phyloP scores from a whole-genome alignment of 2,329 filamentous ascomycete species.

The Golovinomyces cichoracearum region DNA sequence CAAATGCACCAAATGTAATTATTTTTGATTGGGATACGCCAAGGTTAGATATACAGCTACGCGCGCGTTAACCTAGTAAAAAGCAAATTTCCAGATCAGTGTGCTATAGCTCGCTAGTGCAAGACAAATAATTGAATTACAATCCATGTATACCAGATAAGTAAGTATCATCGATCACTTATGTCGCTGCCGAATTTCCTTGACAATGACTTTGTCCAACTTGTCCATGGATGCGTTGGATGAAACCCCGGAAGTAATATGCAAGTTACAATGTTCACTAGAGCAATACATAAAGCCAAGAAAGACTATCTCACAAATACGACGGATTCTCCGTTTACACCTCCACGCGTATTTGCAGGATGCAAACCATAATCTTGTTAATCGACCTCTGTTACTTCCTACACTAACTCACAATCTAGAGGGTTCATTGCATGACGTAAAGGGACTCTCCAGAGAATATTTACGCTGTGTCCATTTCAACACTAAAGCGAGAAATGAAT shows the following conservation, averaged over 20 bases:
- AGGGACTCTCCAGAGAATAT: slow-evolving; percentile 28
- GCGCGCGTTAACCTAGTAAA: too few species aligned
- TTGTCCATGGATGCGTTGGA: slow-evolving; percentile 1
- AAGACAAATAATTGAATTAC: too few species aligned
- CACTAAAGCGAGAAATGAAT: slow-evolving; percentile 24
- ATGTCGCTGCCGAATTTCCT: too few species aligned
- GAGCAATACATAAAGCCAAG: slow-evolving; percentile 28
- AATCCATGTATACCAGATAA: too few species aligned
- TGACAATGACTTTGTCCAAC: too few species aligned
- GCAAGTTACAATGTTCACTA: slow-evolving; percentile 21
- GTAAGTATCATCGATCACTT: too few species aligned
- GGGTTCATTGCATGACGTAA: slow-evolving; percentile 16
- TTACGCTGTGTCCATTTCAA: slow-evolving; percentile 28
- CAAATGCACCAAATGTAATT: too few species aligned
- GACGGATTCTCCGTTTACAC: slow-evolving; percentile 27
- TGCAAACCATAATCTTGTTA: slow-evolving; percentile 16
- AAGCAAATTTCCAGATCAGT: too few species aligned
- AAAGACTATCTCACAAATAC: slow-evolving; percentile 30
- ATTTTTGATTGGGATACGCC: too few species aligned
- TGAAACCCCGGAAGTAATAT: slow-evolving; percentile 15
- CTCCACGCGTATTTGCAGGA: slow-evolving; percentile 21
- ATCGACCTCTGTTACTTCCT: slow-evolving; percentile 21
- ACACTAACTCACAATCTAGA: slow-evolving; percentile 17
- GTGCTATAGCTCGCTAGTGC: too few species aligned
- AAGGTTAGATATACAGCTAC: too few species aligned